phyloP scores from a whole-genome alignment of 306 rosid genomes.

The Fragaria vesca region DNA sequence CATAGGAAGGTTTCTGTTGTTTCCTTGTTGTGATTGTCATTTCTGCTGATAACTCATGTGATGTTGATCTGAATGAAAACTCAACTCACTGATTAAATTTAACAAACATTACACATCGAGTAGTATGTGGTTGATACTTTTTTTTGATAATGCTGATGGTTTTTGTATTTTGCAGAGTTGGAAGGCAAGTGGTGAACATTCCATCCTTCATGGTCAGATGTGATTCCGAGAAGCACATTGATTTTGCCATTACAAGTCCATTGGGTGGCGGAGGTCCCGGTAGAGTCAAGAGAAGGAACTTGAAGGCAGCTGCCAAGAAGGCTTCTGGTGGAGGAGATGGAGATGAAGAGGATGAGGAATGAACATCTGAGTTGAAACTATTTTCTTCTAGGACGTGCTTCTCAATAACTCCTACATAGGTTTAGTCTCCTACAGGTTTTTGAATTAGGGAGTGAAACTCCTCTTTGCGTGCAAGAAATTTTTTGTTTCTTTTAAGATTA shows the following conservation, averaged over 20 bases:
- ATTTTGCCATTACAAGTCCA: conserved; percentile 29
- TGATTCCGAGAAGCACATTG: conserved; percentile 35
- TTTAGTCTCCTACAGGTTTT: not conserved
- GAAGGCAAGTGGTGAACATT: conserved; percentile 31
- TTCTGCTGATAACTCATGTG: not conserved
- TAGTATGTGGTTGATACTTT: not conserved
- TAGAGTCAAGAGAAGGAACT: conserved; percentile 43
- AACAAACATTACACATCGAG: not conserved
- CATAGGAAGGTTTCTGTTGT: not conserved
- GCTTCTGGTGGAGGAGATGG: conserved; percentile 36
- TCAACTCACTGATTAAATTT: not conserved
- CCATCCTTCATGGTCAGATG: conserved; percentile 33
- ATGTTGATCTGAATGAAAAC: not conserved
- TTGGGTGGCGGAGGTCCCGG: conserved; percentile 31
- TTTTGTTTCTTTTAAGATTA: not conserved
- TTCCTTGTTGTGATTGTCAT: not conserved
- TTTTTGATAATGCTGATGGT: not conserved
- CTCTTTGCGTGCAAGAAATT: not conserved
- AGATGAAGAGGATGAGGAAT: conserved; percentile 38
- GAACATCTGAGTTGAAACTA: conserved; percentile 7
- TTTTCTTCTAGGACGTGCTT: not conserved
- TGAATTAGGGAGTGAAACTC: not conserved
- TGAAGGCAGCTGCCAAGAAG: conserved; percentile 46
- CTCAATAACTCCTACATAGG: not conserved
- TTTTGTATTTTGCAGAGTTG: conserved; percentile 12